Conservation (phyloP, 208 protist species). For the Spongospora subterranea region DNA sequence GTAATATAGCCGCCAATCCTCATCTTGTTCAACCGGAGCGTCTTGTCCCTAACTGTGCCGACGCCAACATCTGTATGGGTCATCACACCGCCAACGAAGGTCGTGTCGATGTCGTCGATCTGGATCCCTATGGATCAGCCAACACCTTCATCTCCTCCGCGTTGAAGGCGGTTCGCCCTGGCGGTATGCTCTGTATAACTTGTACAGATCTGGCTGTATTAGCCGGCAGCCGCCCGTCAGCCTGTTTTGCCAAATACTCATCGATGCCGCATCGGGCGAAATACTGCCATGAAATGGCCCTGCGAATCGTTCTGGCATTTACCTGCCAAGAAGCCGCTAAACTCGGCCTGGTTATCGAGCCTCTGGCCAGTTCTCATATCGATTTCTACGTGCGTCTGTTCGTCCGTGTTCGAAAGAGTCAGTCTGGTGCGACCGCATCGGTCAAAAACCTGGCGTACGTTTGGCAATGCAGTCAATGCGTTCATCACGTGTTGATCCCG, state of each 20-base stretch:
- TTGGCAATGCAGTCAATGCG: constrained; percentile 36
- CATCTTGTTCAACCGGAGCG: constrained; percentile 78
- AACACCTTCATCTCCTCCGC: constrained; percentile 94
- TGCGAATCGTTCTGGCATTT: constrained; percentile 91
- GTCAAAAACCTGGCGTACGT: background rate
- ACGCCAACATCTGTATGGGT: constrained; percentile 77
- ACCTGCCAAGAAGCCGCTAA: constrained; percentile 83
- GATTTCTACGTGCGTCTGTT: constrained; percentile 99
- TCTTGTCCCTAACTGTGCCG: constrained; percentile 75
- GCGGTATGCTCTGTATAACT: constrained; percentile 95
- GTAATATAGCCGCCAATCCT: constrained; percentile 93
- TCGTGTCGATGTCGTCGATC: constrained; percentile 95
- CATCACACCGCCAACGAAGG: constrained; percentile 68
- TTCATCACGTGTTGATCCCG: background rate
- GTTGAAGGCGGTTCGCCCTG: constrained; percentile 91
- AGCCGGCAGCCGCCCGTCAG: constrained; percentile 85
- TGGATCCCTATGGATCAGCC: constrained; percentile 98
- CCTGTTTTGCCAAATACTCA: constrained; percentile 91
- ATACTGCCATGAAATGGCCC: constrained; percentile 90
- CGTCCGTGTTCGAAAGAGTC: constrained; percentile 89
- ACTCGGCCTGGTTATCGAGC: constrained; percentile 93
- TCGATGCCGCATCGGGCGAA: constrained; percentile 69
- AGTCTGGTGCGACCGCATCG: background rate
- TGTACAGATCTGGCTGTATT: constrained; percentile 97
- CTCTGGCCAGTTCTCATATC: constrained; percentile 92